Conservation (phyloP, 1,139 yeast genomes). For the Pichia sp. region DNA sequence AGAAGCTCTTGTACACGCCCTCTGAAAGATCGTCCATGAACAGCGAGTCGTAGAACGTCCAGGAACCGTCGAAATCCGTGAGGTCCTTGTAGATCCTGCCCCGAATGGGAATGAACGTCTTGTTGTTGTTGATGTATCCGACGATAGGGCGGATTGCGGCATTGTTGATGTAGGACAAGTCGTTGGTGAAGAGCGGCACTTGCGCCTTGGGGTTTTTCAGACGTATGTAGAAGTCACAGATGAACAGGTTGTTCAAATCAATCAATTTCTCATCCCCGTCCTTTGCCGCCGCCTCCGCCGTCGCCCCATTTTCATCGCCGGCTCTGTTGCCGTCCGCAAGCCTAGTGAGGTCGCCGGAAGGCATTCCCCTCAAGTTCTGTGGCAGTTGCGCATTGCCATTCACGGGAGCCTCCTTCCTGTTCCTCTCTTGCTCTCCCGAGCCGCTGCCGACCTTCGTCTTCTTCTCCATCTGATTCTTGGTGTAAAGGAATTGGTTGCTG, state of each 20-base stretch:
- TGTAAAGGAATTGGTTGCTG: slow-evolving; percentile 13
- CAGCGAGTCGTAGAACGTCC: slow-evolving; percentile 91
- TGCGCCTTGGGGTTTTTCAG: slow-evolving; percentile 83
- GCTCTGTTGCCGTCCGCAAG: too few relatives aligned
- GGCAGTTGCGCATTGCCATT: too few relatives aligned
- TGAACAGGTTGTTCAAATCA: slow-evolving; percentile 38
- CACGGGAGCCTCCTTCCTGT: too few relatives aligned
- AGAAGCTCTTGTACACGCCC: slow-evolving; percentile 89
- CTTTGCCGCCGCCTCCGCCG: too few relatives aligned
- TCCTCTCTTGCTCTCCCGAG: too few relatives aligned
- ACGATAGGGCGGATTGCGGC: slow-evolving; percentile 93
- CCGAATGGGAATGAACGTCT: slow-evolving; percentile 82
- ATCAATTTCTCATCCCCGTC: slow-evolving; percentile 28
- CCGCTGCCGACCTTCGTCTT: not conserved
- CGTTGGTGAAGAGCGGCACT: slow-evolving; percentile 82
- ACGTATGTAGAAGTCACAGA: slow-evolving; percentile 72
- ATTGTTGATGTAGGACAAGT: slow-evolving; percentile 80
- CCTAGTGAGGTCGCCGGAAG: too few relatives aligned
- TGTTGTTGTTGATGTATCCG: slow-evolving; percentile 85
- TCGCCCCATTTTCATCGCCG: too few relatives aligned
- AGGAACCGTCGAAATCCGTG: slow-evolving; percentile 85
- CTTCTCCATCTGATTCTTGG: slow-evolving; percentile 1
- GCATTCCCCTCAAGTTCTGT: not conserved
- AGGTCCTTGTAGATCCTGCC: slow-evolving; percentile 80
- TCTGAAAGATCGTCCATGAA: slow-evolving; percentile 89